Conservation (phyloP, 805 yeast species). For the Metschnikowia borealis region DNA sequence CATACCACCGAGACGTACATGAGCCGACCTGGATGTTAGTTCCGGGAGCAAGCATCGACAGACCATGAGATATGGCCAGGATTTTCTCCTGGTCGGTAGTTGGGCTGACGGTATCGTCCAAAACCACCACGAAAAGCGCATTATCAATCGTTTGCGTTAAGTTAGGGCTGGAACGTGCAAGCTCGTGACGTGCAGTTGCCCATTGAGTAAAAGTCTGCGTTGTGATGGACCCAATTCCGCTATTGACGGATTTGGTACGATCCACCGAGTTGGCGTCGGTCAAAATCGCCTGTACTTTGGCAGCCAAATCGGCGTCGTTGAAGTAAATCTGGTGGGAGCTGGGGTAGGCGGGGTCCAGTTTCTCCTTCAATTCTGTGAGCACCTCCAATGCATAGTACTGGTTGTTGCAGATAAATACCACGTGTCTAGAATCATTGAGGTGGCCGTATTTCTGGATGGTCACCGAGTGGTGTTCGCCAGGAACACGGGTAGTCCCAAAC, state of each 20-base stretch:
- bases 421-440: conserved; percentile 42
- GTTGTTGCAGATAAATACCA: conserved; percentile 47
- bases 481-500: conserved; percentile 64
- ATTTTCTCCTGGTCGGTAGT: conserved; percentile 46
- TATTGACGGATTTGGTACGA: conserved; percentile 36
- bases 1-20: conserved; percentile 59
- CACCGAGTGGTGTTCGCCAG: conserved; percentile 32
- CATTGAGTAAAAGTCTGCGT: conserved; percentile 50
- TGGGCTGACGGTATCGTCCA: conserved; percentile 46
- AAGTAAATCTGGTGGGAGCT: conserved; percentile 44
- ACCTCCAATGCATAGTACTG: conserved; percentile 51
- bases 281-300: conserved; percentile 41
- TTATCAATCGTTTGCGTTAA: conserved; percentile 40
- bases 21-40: conserved; percentile 52
- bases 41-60: conserved; percentile 37
- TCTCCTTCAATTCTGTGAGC: conserved; percentile 25
- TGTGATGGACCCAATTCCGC: conserved; percentile 52
- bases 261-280: conserved; percentile 33
- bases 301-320: conserved; percentile 47
- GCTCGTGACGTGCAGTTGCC: conserved; percentile 43
- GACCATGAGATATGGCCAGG: conserved; percentile 49
- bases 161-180: conserved; percentile 36
- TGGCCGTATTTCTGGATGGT: conserved; percentile 32
- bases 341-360: conserved; percentile 3
- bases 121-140: conserved; percentile 49